Conservation (phyloP, 352 stramenopile species). For the Discostella stelligera region DNA sequence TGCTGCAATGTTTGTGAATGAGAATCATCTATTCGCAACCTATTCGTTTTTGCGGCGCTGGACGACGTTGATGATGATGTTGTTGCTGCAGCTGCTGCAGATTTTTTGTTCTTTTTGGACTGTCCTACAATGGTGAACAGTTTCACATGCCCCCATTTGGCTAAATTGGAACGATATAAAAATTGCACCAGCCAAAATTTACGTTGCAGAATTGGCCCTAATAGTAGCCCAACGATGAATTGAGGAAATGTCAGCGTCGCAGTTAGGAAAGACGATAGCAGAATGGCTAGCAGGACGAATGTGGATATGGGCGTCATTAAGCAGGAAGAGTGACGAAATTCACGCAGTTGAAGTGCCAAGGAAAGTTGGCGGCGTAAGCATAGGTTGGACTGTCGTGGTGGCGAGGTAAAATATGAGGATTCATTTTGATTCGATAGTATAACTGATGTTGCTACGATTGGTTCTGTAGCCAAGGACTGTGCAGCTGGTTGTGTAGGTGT, state of each 20-base stretch:
- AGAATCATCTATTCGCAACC: not conserved
- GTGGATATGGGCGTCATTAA: constrained; percentile 65
- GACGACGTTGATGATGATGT: not conserved
- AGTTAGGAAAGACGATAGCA: constrained; percentile 47
- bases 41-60: not conserved
- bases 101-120: not conserved
- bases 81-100: not conserved
- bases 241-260: constrained; percentile 59
- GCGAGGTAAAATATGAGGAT: not conserved
- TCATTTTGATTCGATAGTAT: not conserved
- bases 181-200: constrained; percentile 73
- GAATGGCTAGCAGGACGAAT: constrained; percentile 52
- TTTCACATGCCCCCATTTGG: constrained; percentile 64
- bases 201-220: constrained; percentile 55
- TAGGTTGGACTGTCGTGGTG: not conserved
- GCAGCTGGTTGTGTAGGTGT: not conserved
- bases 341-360: constrained; percentile 32
- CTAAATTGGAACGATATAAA: constrained; percentile 64
- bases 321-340: constrained; percentile 67
- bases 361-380: constrained; percentile 6
- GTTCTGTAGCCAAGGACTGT: not conserved
- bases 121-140: constrained; percentile 43
- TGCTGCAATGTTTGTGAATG: constrained; percentile 74
- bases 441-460: not conserved
- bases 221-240: constrained; percentile 65